Conservation (phyloP, 441 rosid genomes). For the Eugenia klotzschiana region DNA sequence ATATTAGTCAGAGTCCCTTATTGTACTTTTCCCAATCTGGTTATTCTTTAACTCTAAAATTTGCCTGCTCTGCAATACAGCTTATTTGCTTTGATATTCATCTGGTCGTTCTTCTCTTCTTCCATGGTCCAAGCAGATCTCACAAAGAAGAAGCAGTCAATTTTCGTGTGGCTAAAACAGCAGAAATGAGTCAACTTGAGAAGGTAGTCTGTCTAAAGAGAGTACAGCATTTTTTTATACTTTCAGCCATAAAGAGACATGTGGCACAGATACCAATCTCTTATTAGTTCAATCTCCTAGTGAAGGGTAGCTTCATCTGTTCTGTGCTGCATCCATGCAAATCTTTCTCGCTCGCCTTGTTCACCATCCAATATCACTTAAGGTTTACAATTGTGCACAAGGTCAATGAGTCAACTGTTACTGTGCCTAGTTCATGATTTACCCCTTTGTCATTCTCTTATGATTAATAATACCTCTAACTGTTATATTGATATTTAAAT, state of each 20-base stretch:
- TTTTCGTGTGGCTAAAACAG: slow-evolving; percentile 56
- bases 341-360: neutral
- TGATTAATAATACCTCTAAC: neutral
- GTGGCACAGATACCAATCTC: neutral
- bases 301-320: neutral
- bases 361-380: neutral
- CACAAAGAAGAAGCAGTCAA: slow-evolving; percentile 77
- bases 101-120: neutral
- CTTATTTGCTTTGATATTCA: neutral
- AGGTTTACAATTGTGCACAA: neutral
- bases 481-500: neutral
- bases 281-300: neutral
- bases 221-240: neutral
- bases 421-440: neutral
- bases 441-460: neutral
- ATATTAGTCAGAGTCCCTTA: neutral
- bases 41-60: neutral
- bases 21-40: neutral
- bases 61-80: neutral
- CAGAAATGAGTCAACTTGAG: slow-evolving; percentile 66
- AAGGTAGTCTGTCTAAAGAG: slow-evolving; percentile 29
- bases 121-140: slow-evolving; percentile 25
- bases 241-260: neutral
- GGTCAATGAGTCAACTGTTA: neutral
- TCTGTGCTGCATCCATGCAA: neutral